Percentiles rank a stretch among this genome's conserved stretches.
Evolutionary conservation across 2,329 filamentous ascomycete species (phyloP).

Genomic region (Calonectria multiphialidica): DNA sequence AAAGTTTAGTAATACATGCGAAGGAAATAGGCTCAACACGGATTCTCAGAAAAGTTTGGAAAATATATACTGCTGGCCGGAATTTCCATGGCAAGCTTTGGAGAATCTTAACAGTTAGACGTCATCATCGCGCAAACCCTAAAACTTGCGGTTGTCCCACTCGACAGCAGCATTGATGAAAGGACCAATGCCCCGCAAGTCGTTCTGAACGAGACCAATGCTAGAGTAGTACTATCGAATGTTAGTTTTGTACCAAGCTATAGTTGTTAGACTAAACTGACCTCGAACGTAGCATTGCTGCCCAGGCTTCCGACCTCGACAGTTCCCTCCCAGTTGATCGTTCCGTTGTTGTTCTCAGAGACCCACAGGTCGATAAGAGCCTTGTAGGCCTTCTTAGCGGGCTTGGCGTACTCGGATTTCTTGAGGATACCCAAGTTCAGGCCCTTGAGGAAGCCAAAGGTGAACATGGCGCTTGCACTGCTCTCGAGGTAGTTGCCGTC

Average conservation of each 20-base stretch:
- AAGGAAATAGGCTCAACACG: background rate
- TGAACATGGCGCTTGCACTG: conserved; percentile 70
- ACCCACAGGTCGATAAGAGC: conserved; percentile 59
- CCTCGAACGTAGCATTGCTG: conserved; percentile 62
- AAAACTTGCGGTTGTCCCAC: conserved; percentile 38
- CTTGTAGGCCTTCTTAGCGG: conserved; percentile 44
- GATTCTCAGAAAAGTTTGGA: background rate
- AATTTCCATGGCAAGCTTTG: background rate
- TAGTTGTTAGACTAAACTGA: conserved; percentile 38
- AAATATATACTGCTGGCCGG: background rate
- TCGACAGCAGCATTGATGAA: conserved; percentile 45
- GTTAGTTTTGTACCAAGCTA: background rate
- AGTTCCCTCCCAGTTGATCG: conserved; percentile 63
- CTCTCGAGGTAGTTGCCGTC: conserved; percentile 72
- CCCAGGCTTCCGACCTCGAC: conserved; percentile 64
- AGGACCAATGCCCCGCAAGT: conserved; percentile 45
- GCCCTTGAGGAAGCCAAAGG: conserved; percentile 63
- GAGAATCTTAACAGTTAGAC: background rate
- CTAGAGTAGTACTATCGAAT: conserved; percentile 42
- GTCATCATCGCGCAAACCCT: background rate
- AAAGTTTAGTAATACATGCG: background rate
- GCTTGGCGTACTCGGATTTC: conserved; percentile 30
- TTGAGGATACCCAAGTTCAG: conserved; percentile 45
- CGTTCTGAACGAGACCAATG: conserved; percentile 42
- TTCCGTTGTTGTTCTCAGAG: conserved; percentile 59